phyloP scores from a whole-genome alignment of 1,139 yeast species.

The Insectozyma bohioensis region DNA sequence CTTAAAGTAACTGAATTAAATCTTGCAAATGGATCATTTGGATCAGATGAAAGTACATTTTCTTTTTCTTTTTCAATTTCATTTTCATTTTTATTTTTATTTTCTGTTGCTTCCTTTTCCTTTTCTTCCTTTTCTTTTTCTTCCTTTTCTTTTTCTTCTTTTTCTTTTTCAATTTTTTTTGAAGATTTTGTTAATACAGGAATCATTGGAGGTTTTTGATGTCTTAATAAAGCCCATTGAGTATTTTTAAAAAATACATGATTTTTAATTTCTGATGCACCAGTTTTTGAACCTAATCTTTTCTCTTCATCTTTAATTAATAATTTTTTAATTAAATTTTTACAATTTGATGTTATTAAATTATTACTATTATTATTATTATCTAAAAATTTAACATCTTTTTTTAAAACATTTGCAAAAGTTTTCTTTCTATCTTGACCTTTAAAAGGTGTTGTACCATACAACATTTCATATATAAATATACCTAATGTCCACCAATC shows the following conservation, averaged over 20 bases:
- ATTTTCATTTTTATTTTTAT: constrained; percentile 19
- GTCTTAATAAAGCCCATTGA: constrained; percentile 92
- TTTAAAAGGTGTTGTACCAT: constrained; percentile 94
- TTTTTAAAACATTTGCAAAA: constrained; percentile 80
- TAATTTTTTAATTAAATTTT: constrained; percentile 73
- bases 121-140: constrained; percentile 29
- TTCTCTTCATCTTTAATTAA: constrained; percentile 85
- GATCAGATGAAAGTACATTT: constrained; percentile 23
- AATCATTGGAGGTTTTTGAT: constrained; percentile 92
- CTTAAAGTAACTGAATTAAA: constrained; percentile 89
- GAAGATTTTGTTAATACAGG: constrained; percentile 70
- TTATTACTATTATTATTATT: constrained; percentile 29
- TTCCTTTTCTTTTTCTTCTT: constrained; percentile 13
- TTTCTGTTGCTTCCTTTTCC: constrained; percentile 21
- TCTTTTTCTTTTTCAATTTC: constrained; percentile 25
- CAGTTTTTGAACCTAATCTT: constrained; percentile 85
- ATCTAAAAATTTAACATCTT: constrained; percentile 74
- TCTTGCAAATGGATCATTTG: constrained; percentile 76
- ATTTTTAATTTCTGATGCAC: constrained; percentile 90
- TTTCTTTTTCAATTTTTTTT: constrained; percentile 25
- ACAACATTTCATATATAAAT: constrained; percentile 87
- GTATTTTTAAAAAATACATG: constrained; percentile 88
- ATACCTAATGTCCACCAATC: constrained; percentile 99
- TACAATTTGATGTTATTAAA: constrained; percentile 76
- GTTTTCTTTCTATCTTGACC: constrained; percentile 87